These are phyloP conservation scores for Teunomyces atbi DNA, from an alignment of 805 yeast genomes.

Conservation along the genomic window DNA sequence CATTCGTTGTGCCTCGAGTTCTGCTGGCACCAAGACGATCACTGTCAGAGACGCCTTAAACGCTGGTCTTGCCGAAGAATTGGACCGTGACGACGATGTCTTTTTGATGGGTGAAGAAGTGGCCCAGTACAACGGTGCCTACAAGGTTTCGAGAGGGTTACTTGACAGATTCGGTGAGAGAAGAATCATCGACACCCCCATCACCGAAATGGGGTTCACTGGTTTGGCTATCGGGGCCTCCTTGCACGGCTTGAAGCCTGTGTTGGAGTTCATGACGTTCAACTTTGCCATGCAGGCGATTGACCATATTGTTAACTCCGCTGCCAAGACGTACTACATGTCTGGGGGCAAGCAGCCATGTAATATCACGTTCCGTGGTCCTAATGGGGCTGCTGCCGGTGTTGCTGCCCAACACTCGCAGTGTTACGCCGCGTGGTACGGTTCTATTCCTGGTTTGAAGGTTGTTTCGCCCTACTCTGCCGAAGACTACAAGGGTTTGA, in stretches of 20 bases:
- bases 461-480: conserved; percentile 94
- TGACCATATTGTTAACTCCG: conserved; percentile 97
- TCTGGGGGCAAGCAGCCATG: conserved; percentile 98
- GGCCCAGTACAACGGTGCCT: conserved; percentile 99
- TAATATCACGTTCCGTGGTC: conserved; percentile 97
- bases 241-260: conserved; percentile 93
- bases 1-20: conserved; percentile 39
- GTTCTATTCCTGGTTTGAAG: conserved; percentile 95
- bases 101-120: conserved; percentile 99
- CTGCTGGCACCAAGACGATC: conserved; percentile 57
- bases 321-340: conserved; percentile 98
- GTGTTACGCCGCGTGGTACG: conserved; percentile 97
- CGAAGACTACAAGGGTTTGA: conserved; percentile 92
- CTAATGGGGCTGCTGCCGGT: conserved; percentile 99
- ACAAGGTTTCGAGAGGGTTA: conserved; percentile 93
- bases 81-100: conserved; percentile 92
- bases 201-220: conserved; percentile 98
- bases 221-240: conserved; percentile 96
- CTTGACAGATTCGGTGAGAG: conserved; percentile 93
- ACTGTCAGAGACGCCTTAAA: conserved; percentile 97
- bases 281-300: conserved; percentile 99
- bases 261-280: conserved; percentile 98
- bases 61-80: conserved; percentile 93
- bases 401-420: conserved; percentile 99
- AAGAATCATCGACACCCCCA: conserved; percentile 94